Base-by-base conservation (phyloP, 2,329 filamentous ascomycete genomes). In the Chaetomium globosum region DNA sequence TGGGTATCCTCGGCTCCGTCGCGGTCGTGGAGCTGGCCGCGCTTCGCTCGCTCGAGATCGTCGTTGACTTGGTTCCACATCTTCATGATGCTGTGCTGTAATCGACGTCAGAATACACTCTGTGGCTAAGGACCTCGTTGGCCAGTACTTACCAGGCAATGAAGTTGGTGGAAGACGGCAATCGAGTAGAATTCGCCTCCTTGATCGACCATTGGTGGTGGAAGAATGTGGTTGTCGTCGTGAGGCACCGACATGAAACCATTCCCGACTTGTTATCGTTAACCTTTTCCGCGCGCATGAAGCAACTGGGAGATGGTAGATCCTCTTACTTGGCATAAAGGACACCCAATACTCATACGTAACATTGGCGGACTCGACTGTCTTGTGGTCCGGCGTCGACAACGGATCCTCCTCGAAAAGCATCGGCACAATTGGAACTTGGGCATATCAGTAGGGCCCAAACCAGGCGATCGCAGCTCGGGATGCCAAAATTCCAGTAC, bases 161-260 rank as follows among this genome's bases (percentile, higher is more conserved):
- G 63, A 7, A 65, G 58, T 2, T 67, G 65, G n/a, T 67, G 65
- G 8, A 63, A 65, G 4, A 65, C 59, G 2, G 63, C 59, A 1
- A 67, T 62, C 4, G 59, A 65, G 16, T 65, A 67, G 30, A 10
- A 55, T 39, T 61, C 59, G 1, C 9, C 16, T 12, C 7, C 13
- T 3, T 53, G 13, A 16, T 28, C 21, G 0, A 53, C 19, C 33
- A 65, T 65, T 2, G 63, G 59, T 4, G 54, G 55, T n/a, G 63
- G 63, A 10, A 67, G 43, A 1, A 46, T 36, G 55, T 65, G 56
- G 4, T 53, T 23, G 1, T 16, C 12, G 6, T 46, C 19, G n/a
- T 56, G n/a, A 2, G 51, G 39, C 1, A 63, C 63, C 12, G 31
- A 13, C 2, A 67, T 46, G 49, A 65, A 65, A 28, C 63, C 65